These are phyloP conservation scores for Aureoboletus auriporus DNA, from an alignment of 768 basidiomycete genomes.

Conservation along the genomic window DNA sequence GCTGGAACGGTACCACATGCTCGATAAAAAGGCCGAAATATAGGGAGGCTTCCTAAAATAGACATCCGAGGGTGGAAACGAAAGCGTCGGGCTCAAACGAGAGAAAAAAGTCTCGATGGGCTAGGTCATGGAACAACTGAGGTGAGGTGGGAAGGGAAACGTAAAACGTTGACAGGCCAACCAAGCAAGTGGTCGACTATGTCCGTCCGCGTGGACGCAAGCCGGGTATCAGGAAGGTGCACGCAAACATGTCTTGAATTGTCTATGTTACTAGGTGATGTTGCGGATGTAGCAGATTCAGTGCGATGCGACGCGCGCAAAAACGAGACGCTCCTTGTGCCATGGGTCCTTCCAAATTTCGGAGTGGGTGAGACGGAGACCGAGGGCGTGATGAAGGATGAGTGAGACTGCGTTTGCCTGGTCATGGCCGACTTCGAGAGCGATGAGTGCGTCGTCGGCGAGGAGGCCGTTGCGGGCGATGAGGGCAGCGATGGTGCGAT, in stretches of 20 bases:
- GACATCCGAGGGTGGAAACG: constrained; percentile 3
- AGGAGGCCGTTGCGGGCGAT: constrained; percentile 51
- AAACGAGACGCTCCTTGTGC: constrained; percentile 68
- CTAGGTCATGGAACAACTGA: constrained; percentile 4
- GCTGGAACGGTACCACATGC: too few relatives aligned
- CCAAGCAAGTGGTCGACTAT: not conserved
- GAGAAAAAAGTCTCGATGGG: not conserved
- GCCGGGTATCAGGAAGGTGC: too few relatives aligned
- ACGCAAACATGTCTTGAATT: too few relatives aligned
- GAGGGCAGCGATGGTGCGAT: constrained; percentile 66
- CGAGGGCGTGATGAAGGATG: constrained; percentile 50
- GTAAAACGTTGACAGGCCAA: not conserved
- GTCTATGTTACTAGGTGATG: constrained; percentile 13
- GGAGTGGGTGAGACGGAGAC: constrained; percentile 38
- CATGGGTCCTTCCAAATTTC: constrained; percentile 80
- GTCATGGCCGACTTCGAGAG: constrained; percentile 73
- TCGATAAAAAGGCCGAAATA: too few relatives aligned
- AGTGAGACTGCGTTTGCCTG: constrained; percentile 62
- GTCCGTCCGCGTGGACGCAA: too few relatives aligned
- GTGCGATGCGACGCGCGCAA: constrained; percentile 38
- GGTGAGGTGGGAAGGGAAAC: constrained; percentile 11
- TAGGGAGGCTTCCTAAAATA: too few relatives aligned
- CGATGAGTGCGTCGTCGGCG: constrained; percentile 51
- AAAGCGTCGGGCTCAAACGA: constrained; percentile 3
- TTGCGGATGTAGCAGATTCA: constrained; percentile 18